Base-by-base conservation (phyloP, 2,329 filamentous ascomycete genomes). In the Hirsutella minnesotensis region DNA sequence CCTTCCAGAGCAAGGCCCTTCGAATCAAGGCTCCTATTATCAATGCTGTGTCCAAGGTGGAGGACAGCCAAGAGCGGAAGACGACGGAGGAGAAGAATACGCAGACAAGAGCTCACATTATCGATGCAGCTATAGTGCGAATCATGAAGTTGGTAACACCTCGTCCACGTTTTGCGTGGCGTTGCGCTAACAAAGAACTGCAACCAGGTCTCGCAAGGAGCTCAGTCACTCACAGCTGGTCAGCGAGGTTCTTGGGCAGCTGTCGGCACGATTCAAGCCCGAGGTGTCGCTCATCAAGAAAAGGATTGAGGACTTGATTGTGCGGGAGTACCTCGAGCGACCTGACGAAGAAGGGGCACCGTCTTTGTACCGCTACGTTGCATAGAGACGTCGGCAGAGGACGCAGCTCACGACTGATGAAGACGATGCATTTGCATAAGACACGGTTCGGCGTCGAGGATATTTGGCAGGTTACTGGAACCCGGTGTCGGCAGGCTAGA, bases 1-100 rank as follows among this genome's bases (percentile, higher is more conserved):
- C 78, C 13, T 96, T 95, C 63, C 71, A 77, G 39, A 89, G 85
- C 64, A 88, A 86, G 57, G 80, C 84, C 40, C 74, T 92, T 55
- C 87, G 86, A 60, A 86, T 95, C 64, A 94, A 94, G 61, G 86
- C 92, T 18, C 86, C 86, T 19, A 83, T 92, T 5, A 83, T 95
- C 51, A 84, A 78, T 40, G 77, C 80, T 1, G 76, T 81, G 16
- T 94, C 87, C 58, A 92, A 87, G 63, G 84, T 94, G 1, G 90
- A 96, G 63, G 86, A 78, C 41, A 68, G 76, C 49, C 69, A 75
- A 3, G 79, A 83, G 61, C 68, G 79, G 39, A 79, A 77, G 60
- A 77, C 77, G 41, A 90, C 85, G 0, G 81, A 88, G 58, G 75
- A 81, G 53, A 84, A 83, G 68, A 87, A 84, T 50, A 77, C 85